Conservation (phyloP, 2,329 filamentous ascomycete genomes). For the Botrytis paeoniae region DNA sequence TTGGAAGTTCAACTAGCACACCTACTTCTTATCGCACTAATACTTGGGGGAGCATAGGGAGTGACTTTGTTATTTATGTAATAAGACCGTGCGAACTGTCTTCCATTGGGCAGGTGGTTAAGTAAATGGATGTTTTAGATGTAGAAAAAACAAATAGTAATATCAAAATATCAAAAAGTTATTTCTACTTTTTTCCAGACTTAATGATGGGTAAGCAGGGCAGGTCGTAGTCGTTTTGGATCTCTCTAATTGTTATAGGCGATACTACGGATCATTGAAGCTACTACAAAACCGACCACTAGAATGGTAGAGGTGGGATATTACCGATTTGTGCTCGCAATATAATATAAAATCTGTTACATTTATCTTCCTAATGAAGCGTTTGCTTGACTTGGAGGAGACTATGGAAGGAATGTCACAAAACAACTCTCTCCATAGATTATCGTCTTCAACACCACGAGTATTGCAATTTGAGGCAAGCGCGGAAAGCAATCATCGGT, state of each 20-base stretch:
- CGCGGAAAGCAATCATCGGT: not conserved
- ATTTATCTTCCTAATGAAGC: not conserved
- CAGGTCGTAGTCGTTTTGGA: not conserved
- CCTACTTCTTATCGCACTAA: not conserved
- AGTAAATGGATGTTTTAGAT: not conserved
- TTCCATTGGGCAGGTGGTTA: not conserved
- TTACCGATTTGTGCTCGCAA: not conserved
- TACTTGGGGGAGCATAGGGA: not conserved
- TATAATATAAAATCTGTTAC: not conserved
- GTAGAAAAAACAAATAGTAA: not conserved
- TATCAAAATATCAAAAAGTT: not conserved
- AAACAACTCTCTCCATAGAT: not conserved
- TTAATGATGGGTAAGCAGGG: not conserved
- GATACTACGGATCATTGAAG: slow-evolving; percentile 10
- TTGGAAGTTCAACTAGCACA: not conserved
- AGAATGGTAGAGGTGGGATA: not conserved
- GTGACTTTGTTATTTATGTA: slow-evolving; percentile 7
- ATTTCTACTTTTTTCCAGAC: not conserved
- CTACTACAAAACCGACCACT: not conserved
- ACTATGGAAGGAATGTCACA: not conserved
- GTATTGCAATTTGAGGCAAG: not conserved
- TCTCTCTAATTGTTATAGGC: not conserved
- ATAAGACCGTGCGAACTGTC: not conserved
- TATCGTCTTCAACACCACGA: not conserved
- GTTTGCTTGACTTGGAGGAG: not conserved